Evolutionary conservation across 2,329 filamentous ascomycete genomes (phyloP), one percentile per base, ranked within the genome.

Genomic region (Exophiala sp.): DNA sequence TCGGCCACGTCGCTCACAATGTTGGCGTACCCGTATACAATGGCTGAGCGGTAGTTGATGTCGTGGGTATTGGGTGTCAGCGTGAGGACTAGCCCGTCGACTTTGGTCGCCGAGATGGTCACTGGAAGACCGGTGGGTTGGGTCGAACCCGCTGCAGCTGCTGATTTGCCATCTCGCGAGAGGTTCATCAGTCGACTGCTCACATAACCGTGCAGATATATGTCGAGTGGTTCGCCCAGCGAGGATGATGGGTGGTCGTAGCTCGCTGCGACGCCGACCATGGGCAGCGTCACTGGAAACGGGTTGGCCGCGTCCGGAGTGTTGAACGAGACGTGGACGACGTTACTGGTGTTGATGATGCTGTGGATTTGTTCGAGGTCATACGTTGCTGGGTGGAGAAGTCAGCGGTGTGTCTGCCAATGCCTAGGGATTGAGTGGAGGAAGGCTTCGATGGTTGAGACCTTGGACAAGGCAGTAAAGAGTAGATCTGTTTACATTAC

Each of bases 151-250:
- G 29, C 11, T 7, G 8, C 5, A 70, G 13, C 60, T 8, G 59
- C 62, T 3, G 74, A 70, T 11, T 35, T 32, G 39, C 46, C 35
- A 18, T 80, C 73, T 9, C 82, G 84, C 74, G 90, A 84, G 27
- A 95, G 73, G 6, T 83, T 84, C 75, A 90, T 85, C 34, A 95
- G 73, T 7, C 88, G 84, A 1, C 82, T 82, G 51, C 81, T 85
- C 58, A 90, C 82, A 66, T 90, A 93, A 62, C 87, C 88, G 68
- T 95, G 88, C 5, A 95, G 76, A 66, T 94, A 94, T 55, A 85
- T 75, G 50, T 88, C 82, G 7, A 88, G 73, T 0, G 82, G 80
- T 55, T 88, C 81, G 43, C 76, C 74, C 14, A 77, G 66, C 42
- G 74, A 73, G 9, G 80, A 74, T 47, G 77, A 81, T 4, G 82